Evolutionary conservation across 441 rosid genomes (phyloP).

Genomic region (Populus trichocarpa): DNA sequence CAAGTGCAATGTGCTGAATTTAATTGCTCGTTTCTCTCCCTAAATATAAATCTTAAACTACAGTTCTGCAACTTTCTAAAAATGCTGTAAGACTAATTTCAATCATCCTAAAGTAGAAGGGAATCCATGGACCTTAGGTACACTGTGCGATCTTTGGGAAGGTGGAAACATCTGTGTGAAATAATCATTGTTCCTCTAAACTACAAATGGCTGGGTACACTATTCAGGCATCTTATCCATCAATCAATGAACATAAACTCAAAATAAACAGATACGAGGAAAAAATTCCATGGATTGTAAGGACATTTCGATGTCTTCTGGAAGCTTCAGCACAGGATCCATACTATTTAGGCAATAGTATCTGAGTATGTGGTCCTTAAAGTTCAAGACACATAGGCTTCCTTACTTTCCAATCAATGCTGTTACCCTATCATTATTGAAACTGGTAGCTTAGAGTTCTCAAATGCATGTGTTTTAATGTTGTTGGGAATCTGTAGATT

Average conservation of each 20-base stretch:
- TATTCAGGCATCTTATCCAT: neutral
- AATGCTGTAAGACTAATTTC: neutral
- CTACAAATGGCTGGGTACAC: neutral
- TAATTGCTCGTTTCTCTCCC: neutral
- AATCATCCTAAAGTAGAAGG: neutral
- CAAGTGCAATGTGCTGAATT: neutral
- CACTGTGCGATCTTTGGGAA: neutral
- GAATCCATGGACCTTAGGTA: neutral
- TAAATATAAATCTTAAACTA: neutral
- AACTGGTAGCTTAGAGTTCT: neutral
- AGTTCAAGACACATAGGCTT: neutral
- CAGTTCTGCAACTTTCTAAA: neutral
- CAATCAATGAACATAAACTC: neutral
- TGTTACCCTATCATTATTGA: constrained; percentile 1
- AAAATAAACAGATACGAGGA: neutral
- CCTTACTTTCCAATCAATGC: neutral
- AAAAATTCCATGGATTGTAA: neutral
- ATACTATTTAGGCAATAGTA: neutral
- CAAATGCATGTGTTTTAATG: neutral
- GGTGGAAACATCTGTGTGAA: neutral
- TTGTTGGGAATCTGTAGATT: neutral
- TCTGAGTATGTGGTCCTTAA: neutral
- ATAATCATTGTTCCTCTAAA: neutral
- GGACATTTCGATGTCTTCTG: neutral
- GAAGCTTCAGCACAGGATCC: neutral